Conservation (phyloP, 1,284 basidiomycete species). For the Boletellus deceptivus region DNA sequence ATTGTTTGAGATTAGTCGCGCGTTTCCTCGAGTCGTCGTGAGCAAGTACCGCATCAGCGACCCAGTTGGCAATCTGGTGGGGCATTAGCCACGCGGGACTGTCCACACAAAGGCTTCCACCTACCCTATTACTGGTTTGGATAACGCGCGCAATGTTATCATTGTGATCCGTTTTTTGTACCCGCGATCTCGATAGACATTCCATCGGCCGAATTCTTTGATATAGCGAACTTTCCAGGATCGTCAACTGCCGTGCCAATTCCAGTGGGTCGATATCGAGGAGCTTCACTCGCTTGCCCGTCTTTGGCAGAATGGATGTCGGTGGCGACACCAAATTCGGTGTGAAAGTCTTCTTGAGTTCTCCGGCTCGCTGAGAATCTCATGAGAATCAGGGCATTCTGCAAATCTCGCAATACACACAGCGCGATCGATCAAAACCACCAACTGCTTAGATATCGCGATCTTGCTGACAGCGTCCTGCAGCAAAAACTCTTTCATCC, state of each 20-base stretch:
- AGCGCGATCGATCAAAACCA: slow-evolving; percentile 71
- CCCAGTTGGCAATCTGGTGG: slow-evolving; percentile 86
- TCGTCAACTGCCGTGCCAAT: slow-evolving; percentile 90
- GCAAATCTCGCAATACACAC: slow-evolving; percentile 47
- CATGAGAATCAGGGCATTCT: slow-evolving; percentile 21
- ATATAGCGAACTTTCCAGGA: slow-evolving; percentile 89
- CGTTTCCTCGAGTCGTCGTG: slow-evolving; percentile 87
- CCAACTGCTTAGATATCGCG: slow-evolving; percentile 71
- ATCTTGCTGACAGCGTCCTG: slow-evolving; percentile 63
- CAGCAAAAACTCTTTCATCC: slow-evolving; percentile 75
- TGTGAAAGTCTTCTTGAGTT: slow-evolving; percentile 49
- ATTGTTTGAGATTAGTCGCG: slow-evolving; percentile 82
- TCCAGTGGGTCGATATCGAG: slow-evolving; percentile 90
- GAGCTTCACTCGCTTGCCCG: slow-evolving; percentile 75
- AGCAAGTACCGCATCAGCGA: slow-evolving; percentile 83
- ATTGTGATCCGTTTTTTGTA: slow-evolving; percentile 68
- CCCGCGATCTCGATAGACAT: slow-evolving; percentile 80
- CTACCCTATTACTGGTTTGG: slow-evolving; percentile 87
- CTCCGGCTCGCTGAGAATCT: slow-evolving; percentile 50
- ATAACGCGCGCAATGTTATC: slow-evolving; percentile 91
- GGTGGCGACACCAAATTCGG: slow-evolving; percentile 59
- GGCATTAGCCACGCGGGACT: slow-evolving; percentile 1
- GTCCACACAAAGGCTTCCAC: slow-evolving; percentile 20
- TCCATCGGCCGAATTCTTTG: slow-evolving; percentile 89
- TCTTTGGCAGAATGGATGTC: slow-evolving; percentile 75